These are phyloP conservation scores for Apodospora peruviana DNA, from an alignment of 495 filamentous ascomycete genomes.

Conservation along the genomic window DNA sequence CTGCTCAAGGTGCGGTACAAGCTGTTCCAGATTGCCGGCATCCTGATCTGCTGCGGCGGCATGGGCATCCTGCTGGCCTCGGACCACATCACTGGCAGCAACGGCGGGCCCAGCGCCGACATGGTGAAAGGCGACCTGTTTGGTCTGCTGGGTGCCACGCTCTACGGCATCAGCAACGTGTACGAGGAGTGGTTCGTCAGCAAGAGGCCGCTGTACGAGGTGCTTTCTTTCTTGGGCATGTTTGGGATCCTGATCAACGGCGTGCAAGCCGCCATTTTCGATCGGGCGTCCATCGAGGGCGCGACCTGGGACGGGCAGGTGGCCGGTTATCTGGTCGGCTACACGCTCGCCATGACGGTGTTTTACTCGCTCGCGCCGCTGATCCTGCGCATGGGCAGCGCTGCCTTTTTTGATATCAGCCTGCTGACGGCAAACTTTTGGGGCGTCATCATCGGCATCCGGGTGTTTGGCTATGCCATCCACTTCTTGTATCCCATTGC, in stretches of 20 bases:
- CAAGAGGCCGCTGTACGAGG: constrained; percentile 84
- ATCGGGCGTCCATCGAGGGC: constrained; percentile 60
- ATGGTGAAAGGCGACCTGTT: constrained; percentile 91
- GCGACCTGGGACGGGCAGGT: constrained; percentile 66
- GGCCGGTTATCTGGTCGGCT: constrained; percentile 77
- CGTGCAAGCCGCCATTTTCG: constrained; percentile 83
- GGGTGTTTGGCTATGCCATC: constrained; percentile 73
- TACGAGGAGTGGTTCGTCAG: constrained; percentile 90
- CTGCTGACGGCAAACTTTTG: constrained; percentile 95
- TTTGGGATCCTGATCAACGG: constrained; percentile 91
- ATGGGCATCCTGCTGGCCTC: constrained; percentile 84
- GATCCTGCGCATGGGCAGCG: constrained; percentile 78
- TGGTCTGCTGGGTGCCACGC: constrained; percentile 77
- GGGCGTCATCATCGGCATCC: constrained; percentile 85
- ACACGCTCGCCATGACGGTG: constrained; percentile 70
- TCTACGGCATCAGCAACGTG: constrained; percentile 88
- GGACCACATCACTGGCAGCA: constrained; percentile 72
- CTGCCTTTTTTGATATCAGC: constrained; percentile 95
- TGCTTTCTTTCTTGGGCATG: constrained; percentile 83
- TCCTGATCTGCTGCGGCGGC: constrained; percentile 85
- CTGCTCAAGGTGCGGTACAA: constrained; percentile 87
- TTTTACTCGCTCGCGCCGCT: constrained; percentile 89
- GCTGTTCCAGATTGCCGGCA: constrained; percentile 73
- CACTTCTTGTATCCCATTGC: constrained; percentile 94
- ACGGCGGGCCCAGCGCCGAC: constrained; percentile 57